Base-by-base conservation (phyloP, 345 rosid genomes). In the Gossypium anomalum region DNA sequence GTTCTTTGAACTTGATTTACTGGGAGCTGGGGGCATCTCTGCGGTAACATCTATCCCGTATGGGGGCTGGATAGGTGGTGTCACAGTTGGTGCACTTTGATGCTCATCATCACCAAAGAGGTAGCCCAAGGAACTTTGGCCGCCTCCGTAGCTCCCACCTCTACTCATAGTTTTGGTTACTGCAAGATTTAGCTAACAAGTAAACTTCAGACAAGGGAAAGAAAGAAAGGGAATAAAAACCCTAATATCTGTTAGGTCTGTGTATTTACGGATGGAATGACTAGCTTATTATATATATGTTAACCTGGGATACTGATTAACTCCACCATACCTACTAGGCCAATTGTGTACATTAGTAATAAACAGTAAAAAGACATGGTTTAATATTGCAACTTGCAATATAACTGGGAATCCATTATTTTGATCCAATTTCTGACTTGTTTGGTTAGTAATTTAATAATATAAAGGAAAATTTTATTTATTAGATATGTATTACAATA, bases 131-230 rank as follows among this genome's bases (percentile, higher is more conserved):
- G 76, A 73, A 29, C 76, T 73, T 73, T 48, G 69, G 2, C 76
- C 76, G 58, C 76, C 76, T 4, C 76, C 69, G 63, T 61, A 73
- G 67, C 76, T 73, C 27, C 69, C 69, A 61, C 69, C 76, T 49
- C 61, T 62, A 73, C 76, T 73, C 76, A 73, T 73, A 58, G 25
- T 49, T 56, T 61, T 47, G 60, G 27, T 23, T 29, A 10, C 15
- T 13, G 47, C 47, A 41, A 13, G 27, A 55, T 71, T 73, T 49
- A 15, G 52, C 47, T 29, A 7, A 49, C 27, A 16, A 23, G 55
- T 19, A 38, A 55, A n/a, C 47, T 20, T 16, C 55, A 15, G 62
- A 44, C 38, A 9, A 72, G 15, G 66, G 44, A 19, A 43, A n/a
- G 23, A 55, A 70, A 17, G 66, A 7, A 55, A 55, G 19, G 62